Conservation (phyloP, 306 rosid genomes). For the Rosa rugosa region DNA sequence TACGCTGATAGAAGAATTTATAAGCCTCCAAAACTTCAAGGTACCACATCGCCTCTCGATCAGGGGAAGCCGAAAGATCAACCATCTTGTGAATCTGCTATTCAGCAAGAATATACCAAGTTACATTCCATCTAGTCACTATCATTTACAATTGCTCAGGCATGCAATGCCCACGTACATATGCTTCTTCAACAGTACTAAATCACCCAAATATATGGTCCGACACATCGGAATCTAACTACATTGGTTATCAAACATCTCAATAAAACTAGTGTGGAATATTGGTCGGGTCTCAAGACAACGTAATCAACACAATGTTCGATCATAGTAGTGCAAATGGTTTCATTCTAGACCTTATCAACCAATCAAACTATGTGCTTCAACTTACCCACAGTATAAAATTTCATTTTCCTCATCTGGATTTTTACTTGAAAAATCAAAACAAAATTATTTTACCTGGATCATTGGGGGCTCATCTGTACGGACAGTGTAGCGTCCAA, state of each 20-base stretch:
- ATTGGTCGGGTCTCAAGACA: too few species aligned
- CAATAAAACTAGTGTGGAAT: neutral
- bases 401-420: neutral
- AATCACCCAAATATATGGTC: neutral
- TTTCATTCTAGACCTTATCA: neutral
- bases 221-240: neutral
- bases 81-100: slow-evolving; percentile 86
- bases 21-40: slow-evolving; percentile 89
- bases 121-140: neutral
- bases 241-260: neutral
- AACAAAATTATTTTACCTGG: slow-evolving; percentile 39
- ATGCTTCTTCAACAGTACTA: neutral
- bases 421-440: neutral
- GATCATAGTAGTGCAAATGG: too few species aligned
- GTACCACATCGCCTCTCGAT: slow-evolving; percentile 91
- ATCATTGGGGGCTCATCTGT: slow-evolving; percentile 46
- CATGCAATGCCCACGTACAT: neutral
- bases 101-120: neutral
- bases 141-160: too few species aligned
- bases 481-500: slow-evolving; percentile 57
- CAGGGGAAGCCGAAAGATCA: slow-evolving; percentile 72
- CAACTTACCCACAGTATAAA: neutral
- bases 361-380: neutral
- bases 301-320: too few species aligned
- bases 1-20: slow-evolving; percentile 69